A percentile compares a stretch with the other conserved stretches of the same genome.
These are phyloP conservation scores for Phytomonas serpens DNA, from an alignment of 208 protist genomes.

Conservation along the genomic window DNA sequence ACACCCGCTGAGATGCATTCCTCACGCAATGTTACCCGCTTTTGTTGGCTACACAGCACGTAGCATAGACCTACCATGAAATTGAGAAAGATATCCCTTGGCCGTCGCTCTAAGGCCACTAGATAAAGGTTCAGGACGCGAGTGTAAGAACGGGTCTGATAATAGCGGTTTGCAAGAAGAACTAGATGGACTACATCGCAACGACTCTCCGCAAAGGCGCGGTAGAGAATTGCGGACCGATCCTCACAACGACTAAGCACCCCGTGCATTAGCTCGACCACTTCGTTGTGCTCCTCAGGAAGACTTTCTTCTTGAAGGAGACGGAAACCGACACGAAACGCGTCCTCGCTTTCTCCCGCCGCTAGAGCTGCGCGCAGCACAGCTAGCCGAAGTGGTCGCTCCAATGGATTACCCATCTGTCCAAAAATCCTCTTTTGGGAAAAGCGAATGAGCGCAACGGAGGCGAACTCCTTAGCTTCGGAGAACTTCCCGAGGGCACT, in stretches of 20 bases:
- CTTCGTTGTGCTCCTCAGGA: constrained; percentile 43
- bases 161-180: constrained; percentile 77
- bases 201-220: constrained; percentile 35
- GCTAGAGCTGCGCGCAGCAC: constrained; percentile 69
- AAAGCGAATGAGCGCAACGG: constrained; percentile 53
- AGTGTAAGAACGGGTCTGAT: constrained; percentile 54
- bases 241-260: constrained; percentile 60
- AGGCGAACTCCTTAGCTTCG: constrained; percentile 86
- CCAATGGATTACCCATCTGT: constrained; percentile 35
- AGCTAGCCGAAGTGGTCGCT: constrained; percentile 67
- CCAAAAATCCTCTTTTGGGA: constrained; percentile 31
- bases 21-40: constrained; percentile 49
- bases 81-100: constrained; percentile 53
- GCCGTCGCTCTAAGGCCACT: constrained; percentile 41
- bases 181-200: constrained; percentile 45
- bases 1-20: constrained; percentile 59
- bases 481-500: constrained; percentile 71
- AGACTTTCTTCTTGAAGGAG: constrained; percentile 63
- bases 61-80: constrained; percentile 76
- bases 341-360: constrained; percentile 70
- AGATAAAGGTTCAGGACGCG: constrained; percentile 73
- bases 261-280: constrained; percentile 72
- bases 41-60: constrained; percentile 69
- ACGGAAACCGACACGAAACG: constrained; percentile 65
- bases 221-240: constrained; percentile 38